These are phyloP conservation scores for Sarcodon sp. DNA, from an alignment of 768 basidiomycete genomes.

Conservation along the genomic window DNA sequence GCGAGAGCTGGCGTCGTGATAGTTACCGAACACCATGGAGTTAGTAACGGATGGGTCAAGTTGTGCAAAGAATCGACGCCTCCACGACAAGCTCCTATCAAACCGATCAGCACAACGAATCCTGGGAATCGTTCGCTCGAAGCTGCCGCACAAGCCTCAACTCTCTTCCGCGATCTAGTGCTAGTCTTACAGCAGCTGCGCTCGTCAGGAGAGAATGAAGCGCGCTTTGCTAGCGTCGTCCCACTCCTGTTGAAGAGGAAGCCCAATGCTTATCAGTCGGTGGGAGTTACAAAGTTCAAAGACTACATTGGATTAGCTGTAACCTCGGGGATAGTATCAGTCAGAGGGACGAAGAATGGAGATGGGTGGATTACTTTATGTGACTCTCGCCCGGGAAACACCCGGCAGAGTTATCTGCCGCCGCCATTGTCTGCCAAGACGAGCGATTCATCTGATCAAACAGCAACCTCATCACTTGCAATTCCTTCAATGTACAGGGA, in stretches of 20 bases:
- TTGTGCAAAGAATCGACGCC: no score
- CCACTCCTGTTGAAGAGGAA: slow-evolving; percentile 8
- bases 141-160: neutral
- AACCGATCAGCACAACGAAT: no score
- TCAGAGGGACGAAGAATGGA: neutral
- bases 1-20: neutral
- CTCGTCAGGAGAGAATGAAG: neutral
- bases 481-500: neutral
- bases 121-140: no score
- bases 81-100: no score
- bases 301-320: slow-evolving; percentile 13
- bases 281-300: slow-evolving; percentile 12
- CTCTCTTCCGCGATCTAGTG: neutral
- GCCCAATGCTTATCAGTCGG: slow-evolving; percentile 8
- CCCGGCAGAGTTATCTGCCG: neutral
- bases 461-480: neutral
- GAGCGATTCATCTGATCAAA: neutral
- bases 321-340: slow-evolving; percentile 4
- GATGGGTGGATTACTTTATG: neutral
- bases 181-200: neutral
- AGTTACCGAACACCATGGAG: neutral
- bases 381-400: neutral
- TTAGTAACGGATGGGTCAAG: no score
- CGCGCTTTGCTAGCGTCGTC: slow-evolving; percentile 5
- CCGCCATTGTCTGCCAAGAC: neutral